These are phyloP conservation scores for Huntiella moniliformis DNA, from an alignment of 2,329 filamentous ascomycete species.

Conservation along the genomic window DNA sequence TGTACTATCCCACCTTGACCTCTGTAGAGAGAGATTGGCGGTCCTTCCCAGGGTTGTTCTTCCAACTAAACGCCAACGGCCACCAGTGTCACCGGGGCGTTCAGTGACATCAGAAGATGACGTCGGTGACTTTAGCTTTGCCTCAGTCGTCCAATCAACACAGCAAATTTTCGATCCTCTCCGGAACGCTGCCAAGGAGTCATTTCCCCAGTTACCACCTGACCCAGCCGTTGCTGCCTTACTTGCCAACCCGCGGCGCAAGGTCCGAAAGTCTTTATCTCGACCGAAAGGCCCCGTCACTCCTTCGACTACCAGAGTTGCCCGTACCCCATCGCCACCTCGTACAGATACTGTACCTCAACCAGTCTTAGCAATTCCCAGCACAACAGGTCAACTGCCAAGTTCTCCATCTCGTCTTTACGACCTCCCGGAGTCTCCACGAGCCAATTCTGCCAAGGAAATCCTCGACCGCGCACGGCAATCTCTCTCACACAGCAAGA, in stretches of 20 bases:
- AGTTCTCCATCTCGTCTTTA: constrained; percentile 1
- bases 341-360: neutral
- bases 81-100: too few relatives aligned
- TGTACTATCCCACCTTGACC: too few relatives aligned
- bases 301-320: neutral
- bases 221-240: too few relatives aligned
- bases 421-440: constrained; percentile 9
- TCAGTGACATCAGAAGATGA: neutral
- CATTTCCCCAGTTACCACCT: too few relatives aligned
- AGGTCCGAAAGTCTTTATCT: too few relatives aligned
- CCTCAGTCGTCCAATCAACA: neutral
- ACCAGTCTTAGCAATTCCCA: neutral
- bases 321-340: neutral
- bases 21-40: too few relatives aligned
- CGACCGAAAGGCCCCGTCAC: too few relatives aligned
- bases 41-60: too few relatives aligned
- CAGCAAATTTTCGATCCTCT: neutral
- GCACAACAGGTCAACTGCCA: neutral
- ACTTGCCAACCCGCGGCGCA: too few relatives aligned
- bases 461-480: constrained; percentile 2
- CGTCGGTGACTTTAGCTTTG: constrained; percentile 1
- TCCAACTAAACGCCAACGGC: too few relatives aligned
- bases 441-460: constrained; percentile 1
- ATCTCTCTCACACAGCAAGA: neutral
- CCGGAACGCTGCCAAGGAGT: too few relatives aligned